Evolutionary conservation across 2,329 filamentous ascomycete species (phyloP).

Genomic region (Camptophora hylomeconis): DNA sequence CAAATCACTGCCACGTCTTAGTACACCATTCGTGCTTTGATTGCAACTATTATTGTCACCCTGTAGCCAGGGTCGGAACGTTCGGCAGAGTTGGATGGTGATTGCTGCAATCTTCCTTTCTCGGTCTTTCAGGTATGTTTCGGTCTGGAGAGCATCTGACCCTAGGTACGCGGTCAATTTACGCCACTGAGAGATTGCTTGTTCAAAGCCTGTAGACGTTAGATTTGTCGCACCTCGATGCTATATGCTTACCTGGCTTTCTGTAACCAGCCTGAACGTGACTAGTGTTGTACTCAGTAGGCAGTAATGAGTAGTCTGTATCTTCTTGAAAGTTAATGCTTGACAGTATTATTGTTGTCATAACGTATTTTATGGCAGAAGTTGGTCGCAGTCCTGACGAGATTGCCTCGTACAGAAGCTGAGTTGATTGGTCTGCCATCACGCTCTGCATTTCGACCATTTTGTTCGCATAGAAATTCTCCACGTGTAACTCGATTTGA

Average conservation of each 20-base stretch:
- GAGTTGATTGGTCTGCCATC: no score
- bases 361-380: no score
- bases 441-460: no score
- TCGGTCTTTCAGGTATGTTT: constrained; percentile 1
- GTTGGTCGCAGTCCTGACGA: no score
- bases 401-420: no score
- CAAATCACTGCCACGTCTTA: constrained; percentile 2
- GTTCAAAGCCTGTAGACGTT: background rate
- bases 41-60: background rate
- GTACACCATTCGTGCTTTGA: constrained; percentile 1
- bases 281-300: no score
- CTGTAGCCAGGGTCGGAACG: constrained; percentile 4
- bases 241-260: background rate
- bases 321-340: no score
- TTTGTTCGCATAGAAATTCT: constrained; percentile 22
- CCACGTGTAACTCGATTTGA: constrained; percentile 22
- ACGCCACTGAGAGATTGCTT: constrained; percentile 2
- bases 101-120: constrained; percentile 1
- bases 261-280: no score
- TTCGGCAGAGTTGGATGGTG: constrained; percentile 1
- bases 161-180: constrained; percentile 3
- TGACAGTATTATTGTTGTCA: no score
- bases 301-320: no score
- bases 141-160: background rate
- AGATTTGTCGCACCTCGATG: background rate